Conservation (phyloP, 306 rosid genomes). For the Adenanthera pavonina region DNA sequence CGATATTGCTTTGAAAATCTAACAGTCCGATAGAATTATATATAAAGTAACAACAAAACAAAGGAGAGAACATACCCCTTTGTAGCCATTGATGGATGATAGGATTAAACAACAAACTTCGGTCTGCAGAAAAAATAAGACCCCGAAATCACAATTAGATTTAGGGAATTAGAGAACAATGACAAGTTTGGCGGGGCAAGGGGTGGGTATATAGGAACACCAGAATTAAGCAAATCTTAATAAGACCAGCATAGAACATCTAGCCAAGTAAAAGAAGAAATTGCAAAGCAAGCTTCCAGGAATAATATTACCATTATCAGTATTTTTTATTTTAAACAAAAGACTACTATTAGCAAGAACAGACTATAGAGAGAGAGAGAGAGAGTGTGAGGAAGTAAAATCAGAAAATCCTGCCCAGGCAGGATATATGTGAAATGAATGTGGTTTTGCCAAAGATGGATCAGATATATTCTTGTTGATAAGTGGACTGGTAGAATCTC, state of each 20-base stretch:
- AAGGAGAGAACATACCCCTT: conserved; percentile 67
- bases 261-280: neutral
- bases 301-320: neutral
- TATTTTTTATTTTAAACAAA: neutral
- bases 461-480: neutral
- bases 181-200: neutral
- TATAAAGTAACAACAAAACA: conserved; percentile 14
- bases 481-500: conserved; percentile 2
- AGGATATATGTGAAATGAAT: neutral
- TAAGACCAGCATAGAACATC: neutral
- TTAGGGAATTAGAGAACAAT: conserved; percentile 12
- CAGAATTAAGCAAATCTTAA: neutral
- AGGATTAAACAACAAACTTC: conserved; percentile 88
- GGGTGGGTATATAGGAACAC: neutral
- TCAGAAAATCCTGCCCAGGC: neutral
- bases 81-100: conserved; percentile 67
- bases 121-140: conserved; percentile 65
- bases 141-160: conserved; percentile 23
- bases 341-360: neutral
- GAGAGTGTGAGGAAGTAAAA: neutral
- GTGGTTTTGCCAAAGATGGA: neutral
- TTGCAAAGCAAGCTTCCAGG: neutral
- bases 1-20: neutral
- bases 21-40: conserved; percentile 20
- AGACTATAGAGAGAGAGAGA: neutral